Evolutionary conservation across 768 basidiomycete species (phyloP).

Genomic region (Podaxis pistillaris): DNA sequence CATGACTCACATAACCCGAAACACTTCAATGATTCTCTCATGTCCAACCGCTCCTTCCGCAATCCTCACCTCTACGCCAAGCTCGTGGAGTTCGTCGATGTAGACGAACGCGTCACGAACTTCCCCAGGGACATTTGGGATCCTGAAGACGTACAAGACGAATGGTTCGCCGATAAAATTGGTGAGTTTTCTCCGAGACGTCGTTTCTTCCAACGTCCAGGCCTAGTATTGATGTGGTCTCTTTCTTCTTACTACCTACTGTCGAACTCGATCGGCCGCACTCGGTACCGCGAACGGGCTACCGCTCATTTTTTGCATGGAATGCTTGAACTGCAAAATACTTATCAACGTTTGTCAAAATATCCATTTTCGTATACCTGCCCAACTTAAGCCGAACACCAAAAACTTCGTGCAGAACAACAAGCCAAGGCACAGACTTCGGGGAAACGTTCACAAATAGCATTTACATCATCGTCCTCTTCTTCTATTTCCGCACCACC

Average conservation of each 20-base stretch:
- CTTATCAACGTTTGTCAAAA: conserved; percentile 17
- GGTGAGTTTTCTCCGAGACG: conserved; percentile 48
- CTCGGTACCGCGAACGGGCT: conserved; percentile 5
- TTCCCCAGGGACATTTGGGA: conserved; percentile 78
- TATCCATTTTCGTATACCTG: conserved; percentile 10
- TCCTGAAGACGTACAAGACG: conserved; percentile 56
- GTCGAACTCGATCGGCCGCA: background rate
- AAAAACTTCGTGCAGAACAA: conserved; percentile 65
- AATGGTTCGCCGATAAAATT: conserved; percentile 78
- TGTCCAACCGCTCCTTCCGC: conserved; percentile 89
- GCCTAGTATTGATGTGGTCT: conserved; percentile 26
- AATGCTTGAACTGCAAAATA: background rate
- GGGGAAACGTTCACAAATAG: conserved; percentile 60
- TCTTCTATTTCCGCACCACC: background rate
- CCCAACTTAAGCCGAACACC: conserved; percentile 49
- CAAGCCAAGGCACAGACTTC: conserved; percentile 48
- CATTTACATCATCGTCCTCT: conserved; percentile 43
- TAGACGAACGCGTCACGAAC: conserved; percentile 85
- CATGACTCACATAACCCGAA: conserved; percentile 57
- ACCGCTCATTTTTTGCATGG: conserved; percentile 20
- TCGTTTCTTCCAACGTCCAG: background rate
- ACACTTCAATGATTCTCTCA: conserved; percentile 95
- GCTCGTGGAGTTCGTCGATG: conserved; percentile 91
- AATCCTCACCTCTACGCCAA: conserved; percentile 97
- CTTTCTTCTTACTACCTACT: conserved; percentile 15